Conservation (phyloP, 495 filamentous ascomycete species). For the Pyrenopolyporus hunteri region DNA sequence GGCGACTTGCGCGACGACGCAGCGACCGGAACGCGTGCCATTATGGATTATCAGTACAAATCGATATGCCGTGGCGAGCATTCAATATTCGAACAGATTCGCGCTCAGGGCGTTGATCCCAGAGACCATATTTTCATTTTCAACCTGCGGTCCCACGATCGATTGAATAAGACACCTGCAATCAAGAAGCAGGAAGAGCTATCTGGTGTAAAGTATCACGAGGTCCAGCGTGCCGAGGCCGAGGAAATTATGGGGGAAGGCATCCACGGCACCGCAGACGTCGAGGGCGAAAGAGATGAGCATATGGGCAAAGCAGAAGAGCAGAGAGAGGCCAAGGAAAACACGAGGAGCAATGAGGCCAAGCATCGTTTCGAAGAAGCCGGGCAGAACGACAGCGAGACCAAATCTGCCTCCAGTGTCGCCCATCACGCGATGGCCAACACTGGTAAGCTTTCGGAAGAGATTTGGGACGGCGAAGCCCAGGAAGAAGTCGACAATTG, state of each 20-base stretch:
- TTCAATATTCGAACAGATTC: slow-evolving; percentile 82
- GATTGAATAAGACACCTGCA: slow-evolving; percentile 77
- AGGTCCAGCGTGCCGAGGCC: slow-evolving; percentile 83
- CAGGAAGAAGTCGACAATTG: slow-evolving; percentile 82
- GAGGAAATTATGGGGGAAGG: slow-evolving; percentile 82
- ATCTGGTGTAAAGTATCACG: slow-evolving; percentile 80
- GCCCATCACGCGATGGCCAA: slow-evolving; percentile 82
- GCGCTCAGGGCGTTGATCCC: slow-evolving; percentile 79
- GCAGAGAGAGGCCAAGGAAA: slow-evolving; percentile 56
- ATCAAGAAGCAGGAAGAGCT: slow-evolving; percentile 74
- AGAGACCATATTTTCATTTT: slow-evolving; percentile 86
- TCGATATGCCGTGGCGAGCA: slow-evolving; percentile 89
- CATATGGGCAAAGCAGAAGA: slow-evolving; percentile 50
- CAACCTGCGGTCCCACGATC: slow-evolving; percentile 88
- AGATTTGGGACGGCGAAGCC: slow-evolving; percentile 70
- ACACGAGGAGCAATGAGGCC: slow-evolving; percentile 57
- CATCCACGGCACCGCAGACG: slow-evolving; percentile 64
- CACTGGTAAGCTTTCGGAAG: slow-evolving; percentile 67
- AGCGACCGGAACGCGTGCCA: slow-evolving; percentile 85
- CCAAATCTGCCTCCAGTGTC: slow-evolving; percentile 67
- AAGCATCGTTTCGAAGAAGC: slow-evolving; percentile 70
- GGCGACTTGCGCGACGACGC: slow-evolving; percentile 84
- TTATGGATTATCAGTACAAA: slow-evolving; percentile 99
- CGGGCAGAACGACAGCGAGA: slow-evolving; percentile 52
- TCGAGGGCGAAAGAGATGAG: slow-evolving; percentile 44